Conservation (phyloP, 768 basidiomycete species). For the Pleurotus giganteus region DNA sequence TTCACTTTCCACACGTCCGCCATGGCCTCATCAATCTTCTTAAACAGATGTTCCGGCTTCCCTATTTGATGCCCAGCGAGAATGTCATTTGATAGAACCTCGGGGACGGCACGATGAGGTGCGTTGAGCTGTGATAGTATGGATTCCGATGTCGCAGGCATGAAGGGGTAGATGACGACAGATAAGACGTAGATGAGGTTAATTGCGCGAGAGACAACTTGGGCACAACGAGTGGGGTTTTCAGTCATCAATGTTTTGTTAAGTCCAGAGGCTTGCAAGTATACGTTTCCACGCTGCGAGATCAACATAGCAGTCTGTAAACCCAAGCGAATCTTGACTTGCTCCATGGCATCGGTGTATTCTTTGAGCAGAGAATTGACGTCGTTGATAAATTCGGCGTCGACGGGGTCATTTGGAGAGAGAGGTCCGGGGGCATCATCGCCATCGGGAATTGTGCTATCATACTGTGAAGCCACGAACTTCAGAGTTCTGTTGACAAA, state of each 20-base stretch:
- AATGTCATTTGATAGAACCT: slow-evolving; percentile 73
- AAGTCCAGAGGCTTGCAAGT: slow-evolving; percentile 90
- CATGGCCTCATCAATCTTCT: slow-evolving; percentile 90
- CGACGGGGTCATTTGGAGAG: slow-evolving; percentile 61
- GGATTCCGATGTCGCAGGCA: slow-evolving; percentile 83
- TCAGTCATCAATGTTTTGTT: slow-evolving; percentile 85
- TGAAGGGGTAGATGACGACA: slow-evolving; percentile 88
- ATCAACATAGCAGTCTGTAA: slow-evolving; percentile 88
- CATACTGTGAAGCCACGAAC: slow-evolving; percentile 86
- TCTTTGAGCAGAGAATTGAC: slow-evolving; percentile 77
- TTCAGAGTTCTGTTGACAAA: slow-evolving; percentile 95
- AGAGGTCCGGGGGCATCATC: slow-evolving; percentile 67
- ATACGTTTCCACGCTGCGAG: slow-evolving; percentile 86
- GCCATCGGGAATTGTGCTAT: slow-evolving; percentile 77
- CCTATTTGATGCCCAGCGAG: slow-evolving; percentile 85
- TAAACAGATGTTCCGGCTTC: slow-evolving; percentile 87
- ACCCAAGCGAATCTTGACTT: slow-evolving; percentile 84
- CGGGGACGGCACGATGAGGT: slow-evolving; percentile 77
- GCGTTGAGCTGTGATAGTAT: slow-evolving; percentile 90
- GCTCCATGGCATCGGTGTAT: slow-evolving; percentile 87
- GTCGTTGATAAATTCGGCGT: slow-evolving; percentile 74
- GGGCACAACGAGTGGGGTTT: slow-evolving; percentile 82
- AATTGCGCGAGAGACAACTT: slow-evolving; percentile 85
- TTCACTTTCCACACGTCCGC: slow-evolving; percentile 75
- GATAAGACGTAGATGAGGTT: slow-evolving; percentile 93